phyloP scores from a whole-genome alignment of 192 early-diverging fungal species.

The Coemansia sp. region DNA sequence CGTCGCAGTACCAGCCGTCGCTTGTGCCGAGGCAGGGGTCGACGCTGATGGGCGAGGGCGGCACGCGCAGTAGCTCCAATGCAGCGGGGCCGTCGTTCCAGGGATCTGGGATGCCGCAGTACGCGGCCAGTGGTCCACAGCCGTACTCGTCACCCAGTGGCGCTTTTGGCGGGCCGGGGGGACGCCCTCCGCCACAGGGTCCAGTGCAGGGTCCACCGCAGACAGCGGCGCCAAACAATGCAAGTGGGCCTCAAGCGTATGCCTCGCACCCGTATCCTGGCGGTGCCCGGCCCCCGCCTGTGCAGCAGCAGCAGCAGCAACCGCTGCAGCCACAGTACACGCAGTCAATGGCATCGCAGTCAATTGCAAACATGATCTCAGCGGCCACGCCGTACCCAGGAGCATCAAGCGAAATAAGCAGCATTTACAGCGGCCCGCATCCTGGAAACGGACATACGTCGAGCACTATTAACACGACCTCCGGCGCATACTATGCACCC shows the following conservation, averaged over 20 bases:
- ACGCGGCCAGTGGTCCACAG: slow-evolving; percentile 11
- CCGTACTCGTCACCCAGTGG: slow-evolving; percentile 7
- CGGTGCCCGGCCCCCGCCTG: neutral
- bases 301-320: neutral
- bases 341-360: slow-evolving; percentile 3
- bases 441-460: slow-evolving; percentile 10
- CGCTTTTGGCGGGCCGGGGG: neutral
- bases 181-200: slow-evolving; percentile 8
- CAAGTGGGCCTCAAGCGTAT: slow-evolving; percentile 3
- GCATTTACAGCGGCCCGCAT: slow-evolving; percentile 9
- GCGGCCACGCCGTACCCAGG: slow-evolving; percentile 7
- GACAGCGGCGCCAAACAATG: slow-evolving; percentile 1
- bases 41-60: neutral
- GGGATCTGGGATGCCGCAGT: neutral
- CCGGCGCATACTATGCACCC: slow-evolving; percentile 17
- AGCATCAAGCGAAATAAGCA: slow-evolving; percentile 3
- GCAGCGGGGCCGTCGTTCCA: neutral
- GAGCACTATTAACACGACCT: neutral
- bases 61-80: slow-evolving; percentile 7
- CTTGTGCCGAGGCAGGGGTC: neutral
- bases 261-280: too few species aligned
- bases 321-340: neutral
- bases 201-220: neutral
- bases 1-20: slow-evolving; percentile 14
- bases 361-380: neutral